Base-by-base conservation (phyloP, 441 rosid species). In the Adansonia gregorii region DNA sequence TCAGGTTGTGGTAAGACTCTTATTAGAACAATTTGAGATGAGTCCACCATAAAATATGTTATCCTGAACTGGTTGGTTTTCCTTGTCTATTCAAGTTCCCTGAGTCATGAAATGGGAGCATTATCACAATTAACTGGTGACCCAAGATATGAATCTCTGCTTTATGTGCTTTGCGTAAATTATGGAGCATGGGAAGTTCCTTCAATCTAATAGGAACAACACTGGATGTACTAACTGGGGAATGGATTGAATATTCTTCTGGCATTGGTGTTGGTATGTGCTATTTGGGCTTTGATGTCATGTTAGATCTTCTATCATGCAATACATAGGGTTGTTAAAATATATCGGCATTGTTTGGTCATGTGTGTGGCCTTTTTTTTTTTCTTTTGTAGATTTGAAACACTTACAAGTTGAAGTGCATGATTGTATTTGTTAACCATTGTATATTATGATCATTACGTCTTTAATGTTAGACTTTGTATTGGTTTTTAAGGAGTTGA, bases 81-180 rank as follows among this genome's bases (percentile, higher is more conserved):
- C 69, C 61, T 9, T 78, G 20, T 79, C 67, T 67, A 35, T 65
- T 64, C 77, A 95, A 97, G 99, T 85, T 93, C 98, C 73, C 85
- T 95, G 78, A 93, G 93, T 83, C 96, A 92, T 82, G 98, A 95
- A 87, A 93, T 95, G 98, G 99, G 99, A 86, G 92, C 97, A 73
- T 80, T 95, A 72, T 95, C 99, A 81, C 91, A 84, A 78, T 87
- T 95, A 84, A 93, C 98, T 54, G 97, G 92, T 73, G 94, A 95
- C 82, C 94, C 94, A 72, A 87, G 88, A 78, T 95, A 86, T 74
- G 99, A 95, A 78, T 87, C 90, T 76, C 90, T 75, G 97, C 99
- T 76, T 49, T 93, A 80, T 94, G 91, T 71, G 96, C 99, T 59
- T 90, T 95, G 59, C 93, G 94, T 74, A 93, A 86, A 87, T 86